These are phyloP conservation scores for Mycena metata DNA, from an alignment of 768 basidiomycete genomes.

Conservation along the genomic window DNA sequence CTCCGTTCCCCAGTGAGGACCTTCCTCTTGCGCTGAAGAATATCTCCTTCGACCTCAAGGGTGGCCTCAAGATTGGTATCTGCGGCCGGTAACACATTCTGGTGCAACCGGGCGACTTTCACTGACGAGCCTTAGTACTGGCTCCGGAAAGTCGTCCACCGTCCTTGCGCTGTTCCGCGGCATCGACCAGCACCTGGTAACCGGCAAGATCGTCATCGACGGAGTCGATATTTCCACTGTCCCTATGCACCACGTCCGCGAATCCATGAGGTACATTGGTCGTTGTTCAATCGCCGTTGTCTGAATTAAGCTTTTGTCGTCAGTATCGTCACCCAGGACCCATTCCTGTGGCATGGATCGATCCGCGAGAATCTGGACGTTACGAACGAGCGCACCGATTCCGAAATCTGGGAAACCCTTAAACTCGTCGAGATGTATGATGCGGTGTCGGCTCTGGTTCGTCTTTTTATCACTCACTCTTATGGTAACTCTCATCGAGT, in stretches of 20 bases:
- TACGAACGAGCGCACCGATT: conserved; percentile 11
- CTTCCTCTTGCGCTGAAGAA: conserved; percentile 26
- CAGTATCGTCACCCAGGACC: conserved; percentile 33
- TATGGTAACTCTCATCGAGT: neutral
- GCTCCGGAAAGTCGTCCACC: conserved; percentile 32
- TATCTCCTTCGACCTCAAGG: conserved; percentile 20
- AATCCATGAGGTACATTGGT: conserved; percentile 28
- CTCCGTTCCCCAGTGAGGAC: conserved; percentile 3
- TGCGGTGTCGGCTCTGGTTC: conserved; percentile 23
- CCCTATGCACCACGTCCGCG: conserved; percentile 18
- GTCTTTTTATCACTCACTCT: neutral
- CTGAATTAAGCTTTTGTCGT: neutral
- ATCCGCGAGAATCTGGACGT: conserved; percentile 29
- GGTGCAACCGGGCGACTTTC: neutral
- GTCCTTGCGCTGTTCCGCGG: conserved; percentile 32
- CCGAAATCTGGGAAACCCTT: conserved; percentile 25
- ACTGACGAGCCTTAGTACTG: conserved; percentile 17
- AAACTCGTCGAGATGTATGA: conserved; percentile 30
- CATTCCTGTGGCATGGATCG: conserved; percentile 35
- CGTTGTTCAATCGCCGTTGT: neutral
- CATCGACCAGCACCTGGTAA: conserved; percentile 33
- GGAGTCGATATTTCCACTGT: conserved; percentile 30
- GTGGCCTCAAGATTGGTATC: conserved; percentile 23
- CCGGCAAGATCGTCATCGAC: conserved; percentile 29
- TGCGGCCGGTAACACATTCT: conserved; percentile 21